Evolutionary conservation across 371 early-diverging fungal genomes (phyloP).

Genomic region (Mucor lusitanicus): DNA sequence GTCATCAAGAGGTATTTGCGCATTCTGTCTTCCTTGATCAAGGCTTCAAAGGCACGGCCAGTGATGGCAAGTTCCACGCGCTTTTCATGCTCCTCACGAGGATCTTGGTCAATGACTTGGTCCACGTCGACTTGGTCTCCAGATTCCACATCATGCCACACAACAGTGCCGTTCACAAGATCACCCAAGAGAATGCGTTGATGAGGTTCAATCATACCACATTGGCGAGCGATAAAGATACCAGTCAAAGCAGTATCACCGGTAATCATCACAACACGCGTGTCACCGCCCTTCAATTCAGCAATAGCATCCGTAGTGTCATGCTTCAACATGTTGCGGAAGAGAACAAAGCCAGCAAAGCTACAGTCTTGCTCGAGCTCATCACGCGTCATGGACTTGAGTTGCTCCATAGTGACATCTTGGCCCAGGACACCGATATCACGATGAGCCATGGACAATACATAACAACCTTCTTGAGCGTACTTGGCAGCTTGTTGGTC

Average conservation of each 20-base stretch:
- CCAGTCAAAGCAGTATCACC: conserved; percentile 92
- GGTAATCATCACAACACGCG: conserved; percentile 87
- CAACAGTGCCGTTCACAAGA: conserved; percentile 33
- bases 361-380: conserved; percentile 66
- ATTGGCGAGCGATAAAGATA: conserved; percentile 78
- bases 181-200: conserved; percentile 57
- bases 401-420: conserved; percentile 41
- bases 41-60: conserved; percentile 66
- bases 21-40: conserved; percentile 42
- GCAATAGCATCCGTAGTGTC: conserved; percentile 76
- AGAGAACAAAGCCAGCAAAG: conserved; percentile 81
- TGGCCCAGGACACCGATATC: conserved; percentile 48
- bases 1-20: conserved; percentile 51
- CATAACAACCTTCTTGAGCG: conserved; percentile 82
- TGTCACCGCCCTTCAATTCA: conserved; percentile 75
- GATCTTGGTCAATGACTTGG: conserved; percentile 26
- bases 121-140: conserved; percentile 42
- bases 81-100: conserved; percentile 32
- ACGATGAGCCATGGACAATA: conserved; percentile 72
- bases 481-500: conserved; percentile 58
- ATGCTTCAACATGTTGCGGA: conserved; percentile 88
- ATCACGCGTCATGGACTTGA: conserved; percentile 56
- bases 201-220: conserved; percentile 67
- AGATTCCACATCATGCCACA: conserved; percentile 58
- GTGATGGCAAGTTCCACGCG: conserved; percentile 70